phyloP scores from a whole-genome alignment of 495 filamentous ascomycete genomes.

The Penicilliopsis zonata region DNA sequence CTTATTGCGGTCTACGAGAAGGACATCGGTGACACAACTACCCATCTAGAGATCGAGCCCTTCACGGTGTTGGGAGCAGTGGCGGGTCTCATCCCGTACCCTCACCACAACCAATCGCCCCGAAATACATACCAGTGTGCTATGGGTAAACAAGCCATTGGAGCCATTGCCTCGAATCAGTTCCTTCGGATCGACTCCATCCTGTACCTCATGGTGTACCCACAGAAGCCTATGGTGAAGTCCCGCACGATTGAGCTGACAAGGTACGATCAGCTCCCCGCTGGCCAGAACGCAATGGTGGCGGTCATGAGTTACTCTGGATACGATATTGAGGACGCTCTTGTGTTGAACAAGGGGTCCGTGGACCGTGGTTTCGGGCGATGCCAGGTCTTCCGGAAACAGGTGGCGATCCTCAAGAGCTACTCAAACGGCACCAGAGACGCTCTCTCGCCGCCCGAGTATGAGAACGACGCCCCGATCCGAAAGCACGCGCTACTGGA shows the following conservation, averaged over 20 bases:
- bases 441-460: slow-evolving; percentile 47
- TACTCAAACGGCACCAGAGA: slow-evolving; percentile 75
- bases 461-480: slow-evolving; percentile 50
- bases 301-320: slow-evolving; percentile 99
- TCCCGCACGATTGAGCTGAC: slow-evolving; percentile 92
- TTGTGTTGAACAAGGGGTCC: slow-evolving; percentile 92
- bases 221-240: slow-evolving; percentile 94
- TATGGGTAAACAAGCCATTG: slow-evolving; percentile 99
- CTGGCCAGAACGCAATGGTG: slow-evolving; percentile 91
- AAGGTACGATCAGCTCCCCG: slow-evolving; percentile 94
- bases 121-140: slow-evolving; percentile 99
- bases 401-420: slow-evolving; percentile 61
- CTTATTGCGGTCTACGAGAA: slow-evolving; percentile 82
- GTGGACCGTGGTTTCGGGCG: slow-evolving; percentile 89
- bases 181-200: slow-evolving; percentile 92
- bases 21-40: slow-evolving; percentile 66
- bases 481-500: slow-evolving; percentile 65
- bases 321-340: slow-evolving; percentile 98
- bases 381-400: slow-evolving; percentile 90
- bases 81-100: slow-evolving; percentile 92
- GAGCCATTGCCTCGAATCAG: slow-evolving; percentile 94
- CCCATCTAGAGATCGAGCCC: slow-evolving; percentile 94
- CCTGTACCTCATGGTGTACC: slow-evolving; percentile 93
- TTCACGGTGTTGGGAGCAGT: slow-evolving; percentile 98
- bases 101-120: slow-evolving; percentile 98